Conservation (phyloP, 768 basidiomycete genomes). For the Agaricus blazei region DNA sequence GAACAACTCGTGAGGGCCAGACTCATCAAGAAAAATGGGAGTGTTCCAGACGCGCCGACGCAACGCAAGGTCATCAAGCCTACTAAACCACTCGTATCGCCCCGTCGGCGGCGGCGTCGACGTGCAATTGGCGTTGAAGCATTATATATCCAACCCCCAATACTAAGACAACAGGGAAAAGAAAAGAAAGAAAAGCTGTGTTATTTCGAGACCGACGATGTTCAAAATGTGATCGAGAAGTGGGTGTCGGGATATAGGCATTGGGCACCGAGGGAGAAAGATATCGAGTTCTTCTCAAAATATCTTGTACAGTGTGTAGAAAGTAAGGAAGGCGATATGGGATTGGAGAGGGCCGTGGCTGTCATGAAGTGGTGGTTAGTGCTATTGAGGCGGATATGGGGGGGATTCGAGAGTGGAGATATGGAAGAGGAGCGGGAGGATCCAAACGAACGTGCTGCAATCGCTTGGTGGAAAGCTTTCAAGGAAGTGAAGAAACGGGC, state of each 20-base stretch:
- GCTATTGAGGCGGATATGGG: constrained; percentile 62
- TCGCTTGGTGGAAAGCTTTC: constrained; percentile 81
- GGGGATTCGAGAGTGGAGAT: constrained; percentile 43
- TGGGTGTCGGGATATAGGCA: constrained; percentile 70
- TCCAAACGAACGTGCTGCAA: constrained; percentile 36
- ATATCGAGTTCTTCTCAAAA: constrained; percentile 69
- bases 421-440: constrained; percentile 27
- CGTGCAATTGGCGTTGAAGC: constrained; percentile 49
- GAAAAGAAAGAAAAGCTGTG: constrained; percentile 50
- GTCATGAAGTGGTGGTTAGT: constrained; percentile 83
- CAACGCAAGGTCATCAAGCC: constrained; percentile 49
- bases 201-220: constrained; percentile 63
- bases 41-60: constrained; percentile 26
- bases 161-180: constrained; percentile 54
- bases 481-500: constrained; percentile 61
- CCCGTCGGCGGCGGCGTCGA: constrained; percentile 37
- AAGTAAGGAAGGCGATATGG: constrained; percentile 45
- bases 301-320: constrained; percentile 69
- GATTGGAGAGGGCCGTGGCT: constrained; percentile 63
- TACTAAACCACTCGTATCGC: constrained; percentile 32
- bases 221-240: constrained; percentile 63
- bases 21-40: constrained; percentile 38
- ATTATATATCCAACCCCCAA: constrained; percentile 39
- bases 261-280: constrained; percentile 63
- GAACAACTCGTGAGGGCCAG: constrained; percentile 68